Evolutionary conservation across 2,329 filamentous ascomycete genomes (phyloP).

Genomic region (Sporothrix globosa): DNA sequence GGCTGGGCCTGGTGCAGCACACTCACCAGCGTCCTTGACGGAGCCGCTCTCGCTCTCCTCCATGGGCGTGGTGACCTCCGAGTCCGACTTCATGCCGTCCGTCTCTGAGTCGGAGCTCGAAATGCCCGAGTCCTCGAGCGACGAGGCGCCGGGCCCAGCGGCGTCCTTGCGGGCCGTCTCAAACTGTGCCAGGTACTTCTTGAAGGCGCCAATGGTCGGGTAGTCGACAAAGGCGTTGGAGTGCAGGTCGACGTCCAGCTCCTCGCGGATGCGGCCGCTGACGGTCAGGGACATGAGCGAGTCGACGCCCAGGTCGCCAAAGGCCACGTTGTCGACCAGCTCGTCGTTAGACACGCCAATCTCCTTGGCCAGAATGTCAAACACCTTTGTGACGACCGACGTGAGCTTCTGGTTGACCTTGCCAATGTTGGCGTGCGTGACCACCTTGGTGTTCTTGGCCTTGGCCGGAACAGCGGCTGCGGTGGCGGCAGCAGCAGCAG

Average conservation of each 20-base stretch:
- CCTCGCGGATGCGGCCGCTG: slow-evolving; percentile 59
- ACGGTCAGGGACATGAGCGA: slow-evolving; percentile 65
- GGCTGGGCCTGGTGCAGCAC: slow-evolving; percentile 42
- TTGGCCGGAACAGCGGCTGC: slow-evolving; percentile 42
- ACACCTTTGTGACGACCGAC: slow-evolving; percentile 51
- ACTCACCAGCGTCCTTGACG: slow-evolving; percentile 48
- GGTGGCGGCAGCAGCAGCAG: slow-evolving; percentile 42
- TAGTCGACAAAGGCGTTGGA: slow-evolving; percentile 59
- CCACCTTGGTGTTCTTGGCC: slow-evolving; percentile 48
- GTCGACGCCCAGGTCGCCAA: slow-evolving; percentile 62
- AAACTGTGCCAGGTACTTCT: slow-evolving; percentile 49
- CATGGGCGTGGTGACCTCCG: slow-evolving; percentile 56
- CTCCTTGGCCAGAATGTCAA: slow-evolving; percentile 61
- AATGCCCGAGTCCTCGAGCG: slow-evolving; percentile 42
- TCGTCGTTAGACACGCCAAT: slow-evolving; percentile 59
- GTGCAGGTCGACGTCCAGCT: slow-evolving; percentile 59
- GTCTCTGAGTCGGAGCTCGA: slow-evolving; percentile 51
- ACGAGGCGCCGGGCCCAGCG: slow-evolving; percentile 20
- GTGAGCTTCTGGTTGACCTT: slow-evolving; percentile 57
- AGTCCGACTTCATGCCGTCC: slow-evolving; percentile 53
- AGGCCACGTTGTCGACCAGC: slow-evolving; percentile 59
- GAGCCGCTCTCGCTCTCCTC: slow-evolving; percentile 58
- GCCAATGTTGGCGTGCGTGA: slow-evolving; percentile 52
- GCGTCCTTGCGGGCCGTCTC: slow-evolving; percentile 42
- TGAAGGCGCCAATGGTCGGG: slow-evolving; percentile 59